phyloP scores from a whole-genome alignment of 73 alveolate genomes.

The Diophrys appendiculata region DNA sequence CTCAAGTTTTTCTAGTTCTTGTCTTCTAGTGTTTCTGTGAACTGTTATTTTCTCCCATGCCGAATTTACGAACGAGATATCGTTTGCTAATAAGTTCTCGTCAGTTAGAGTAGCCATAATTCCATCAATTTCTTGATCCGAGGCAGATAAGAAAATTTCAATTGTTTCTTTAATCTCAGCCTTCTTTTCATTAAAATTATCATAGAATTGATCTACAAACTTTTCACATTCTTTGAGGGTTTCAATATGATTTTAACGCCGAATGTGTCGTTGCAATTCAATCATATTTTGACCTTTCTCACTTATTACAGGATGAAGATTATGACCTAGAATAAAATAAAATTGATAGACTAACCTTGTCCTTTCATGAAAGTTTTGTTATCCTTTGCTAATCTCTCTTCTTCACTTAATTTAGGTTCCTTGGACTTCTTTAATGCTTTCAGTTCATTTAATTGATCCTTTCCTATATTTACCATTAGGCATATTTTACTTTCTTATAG shows the following conservation, averaged over 20 bases:
- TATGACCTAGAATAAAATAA: constrained; percentile 25
- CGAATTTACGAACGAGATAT: constrained; percentile 56
- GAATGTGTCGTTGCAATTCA: constrained; percentile 58
- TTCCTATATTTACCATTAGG: constrained; percentile 22
- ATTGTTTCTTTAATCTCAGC: constrained; percentile 50
- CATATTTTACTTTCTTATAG: not conserved
- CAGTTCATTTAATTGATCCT: constrained; percentile 52
- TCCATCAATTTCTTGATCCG: constrained; percentile 51
- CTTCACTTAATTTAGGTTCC: constrained; percentile 35
- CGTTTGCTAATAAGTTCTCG: constrained; percentile 59
- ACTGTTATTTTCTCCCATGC: constrained; percentile 52
- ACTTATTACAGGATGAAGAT: constrained; percentile 24
- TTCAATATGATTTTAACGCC: constrained; percentile 68
- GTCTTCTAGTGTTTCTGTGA: constrained; percentile 55
- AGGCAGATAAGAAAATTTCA: constrained; percentile 56
- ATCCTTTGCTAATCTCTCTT: constrained; percentile 36
- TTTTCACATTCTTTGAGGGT: constrained; percentile 68
- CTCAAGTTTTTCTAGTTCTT: constrained; percentile 41
- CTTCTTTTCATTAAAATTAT: constrained; percentile 47
- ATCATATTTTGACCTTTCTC: constrained; percentile 66
- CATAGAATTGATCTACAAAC: constrained; percentile 68
- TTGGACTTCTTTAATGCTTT: constrained; percentile 32
- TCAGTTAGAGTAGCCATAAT: constrained; percentile 60
- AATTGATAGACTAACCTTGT: constrained; percentile 19
- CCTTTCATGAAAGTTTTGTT: constrained; percentile 58